Evolutionary conservation across 2,329 filamentous ascomycete genomes (phyloP).

Genomic region (Pseudogymnoascus pannorum): DNA sequence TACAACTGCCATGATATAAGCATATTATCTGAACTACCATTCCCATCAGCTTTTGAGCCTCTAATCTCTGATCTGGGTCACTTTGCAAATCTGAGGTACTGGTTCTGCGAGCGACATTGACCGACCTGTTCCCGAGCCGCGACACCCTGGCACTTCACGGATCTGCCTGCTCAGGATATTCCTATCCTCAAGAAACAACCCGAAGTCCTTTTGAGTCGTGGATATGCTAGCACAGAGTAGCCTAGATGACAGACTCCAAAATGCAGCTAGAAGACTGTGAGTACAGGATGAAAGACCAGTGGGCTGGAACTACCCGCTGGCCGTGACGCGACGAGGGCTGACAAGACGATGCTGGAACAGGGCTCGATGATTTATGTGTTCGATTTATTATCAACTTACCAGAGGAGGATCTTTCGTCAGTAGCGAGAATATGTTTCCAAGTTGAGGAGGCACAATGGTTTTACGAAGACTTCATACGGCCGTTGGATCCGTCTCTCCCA

Average conservation of each 20-base stretch:
- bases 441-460: conserved; percentile 99
- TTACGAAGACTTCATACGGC: conserved; percentile 98
- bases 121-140: background rate
- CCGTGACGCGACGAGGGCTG: background rate
- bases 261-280: conserved; percentile 88
- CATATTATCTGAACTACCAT: conserved; percentile 1
- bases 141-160: background rate
- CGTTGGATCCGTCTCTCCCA: conserved; percentile 75
- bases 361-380: conserved; percentile 95
- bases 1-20: conserved; percentile 6
- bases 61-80: background rate
- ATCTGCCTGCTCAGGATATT: background rate
- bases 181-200: conserved; percentile 1
- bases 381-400: conserved; percentile 98
- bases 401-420: conserved; percentile 78
- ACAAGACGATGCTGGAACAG: conserved; percentile 35
- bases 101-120: background rate
- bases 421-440: conserved; percentile 95
- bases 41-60: background rate
- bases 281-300: conserved; percentile 22
- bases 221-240: conserved; percentile 55
- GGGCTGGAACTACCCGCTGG: background rate
- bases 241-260: conserved; percentile 66
- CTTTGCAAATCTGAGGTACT: background rate
- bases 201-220: conserved; percentile 23